Evolutionary conservation across 2,329 filamentous ascomycete genomes (phyloP), one percentile per base, ranked within the genome.

Genomic region (Amylocarpus encephaloides): DNA sequence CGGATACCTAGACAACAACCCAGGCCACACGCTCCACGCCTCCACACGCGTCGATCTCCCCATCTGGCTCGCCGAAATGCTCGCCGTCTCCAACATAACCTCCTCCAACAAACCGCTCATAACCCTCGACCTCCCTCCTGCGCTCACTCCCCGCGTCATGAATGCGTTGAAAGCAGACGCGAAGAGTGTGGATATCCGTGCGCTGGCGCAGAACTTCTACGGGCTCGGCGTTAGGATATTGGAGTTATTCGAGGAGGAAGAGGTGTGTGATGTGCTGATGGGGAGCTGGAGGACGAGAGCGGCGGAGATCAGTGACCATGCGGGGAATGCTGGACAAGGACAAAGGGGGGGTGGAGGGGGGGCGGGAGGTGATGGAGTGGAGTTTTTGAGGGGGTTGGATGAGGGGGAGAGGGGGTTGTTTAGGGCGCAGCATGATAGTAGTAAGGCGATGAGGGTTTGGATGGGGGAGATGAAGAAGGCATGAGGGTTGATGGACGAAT

Each of bases 21-120:
- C 86, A 19, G 66, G 70, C 2, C 71, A 76, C 30, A 70, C 86
- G 66, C 83, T 97, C 62, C 93, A 92, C 67, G 71, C 83, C 48
- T 87, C 88, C 53, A 92, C 89, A 1, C 82, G 84, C 39, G 76
- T 97, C 42, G 80, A 86, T 54, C 82, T 97, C 1, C 93, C 93
- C 1, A 77, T 97, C 58, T 98, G 93, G 93, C 82, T 98, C 11
- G 90, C 86, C 59, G 88, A 95, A 68, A 92, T 96, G 79, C 86
- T 98, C 46, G 88, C 88, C 29, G 79, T 94, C 40, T 83, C 80
- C 56, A 34, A 29, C 35, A 26, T 26, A 26, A 26, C 22, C 22
- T 26, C 48, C 41, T 61, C 58, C 50, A 64, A 70, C 50, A 72
- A 70, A 44, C 79, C 85, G 6, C 80, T 90, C 19, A 79, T 93